Percentiles rank a stretch among this genome's conserved stretches.
phyloP scores from a whole-genome alignment of 1,284 basidiomycete genomes.

The Ustilago bromivora region DNA sequence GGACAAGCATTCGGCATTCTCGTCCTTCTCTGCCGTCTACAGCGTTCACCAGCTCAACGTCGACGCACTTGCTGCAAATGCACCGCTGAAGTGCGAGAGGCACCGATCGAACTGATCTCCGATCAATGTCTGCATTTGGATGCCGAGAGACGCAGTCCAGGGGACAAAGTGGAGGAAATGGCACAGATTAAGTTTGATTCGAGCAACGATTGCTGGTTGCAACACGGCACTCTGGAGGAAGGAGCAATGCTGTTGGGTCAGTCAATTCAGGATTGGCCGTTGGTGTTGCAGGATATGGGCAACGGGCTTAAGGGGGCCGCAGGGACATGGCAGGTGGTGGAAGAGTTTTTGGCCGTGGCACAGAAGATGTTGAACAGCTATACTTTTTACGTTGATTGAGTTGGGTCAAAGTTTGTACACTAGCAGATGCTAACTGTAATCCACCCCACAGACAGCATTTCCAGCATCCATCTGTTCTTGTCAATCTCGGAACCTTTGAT shows the following conservation, averaged over 20 bases:
- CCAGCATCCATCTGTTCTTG: neutral
- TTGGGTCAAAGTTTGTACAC: neutral
- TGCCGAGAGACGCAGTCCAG: constrained; percentile 28
- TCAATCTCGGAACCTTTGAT: neutral
- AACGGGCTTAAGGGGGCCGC: constrained; percentile 36
- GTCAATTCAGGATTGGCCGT: constrained; percentile 45
- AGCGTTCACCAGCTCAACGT: constrained; percentile 12
- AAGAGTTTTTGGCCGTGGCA: constrained; percentile 39
- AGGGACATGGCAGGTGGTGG: constrained; percentile 37
- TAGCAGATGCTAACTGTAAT: neutral
- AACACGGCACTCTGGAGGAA: constrained; percentile 42
- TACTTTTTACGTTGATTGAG: constrained; percentile 39
- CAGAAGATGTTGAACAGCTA: constrained; percentile 37
- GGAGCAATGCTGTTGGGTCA: constrained; percentile 42
- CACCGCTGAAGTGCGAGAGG: constrained; percentile 25
- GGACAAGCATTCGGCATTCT: constrained; percentile 43
- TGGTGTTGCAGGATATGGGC: constrained; percentile 52
- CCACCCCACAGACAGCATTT: neutral
- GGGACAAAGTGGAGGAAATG: constrained; percentile 6
- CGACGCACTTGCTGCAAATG: constrained; percentile 24
- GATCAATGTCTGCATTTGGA: constrained; percentile 46
- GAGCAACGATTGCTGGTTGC: constrained; percentile 40
- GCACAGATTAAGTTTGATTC: constrained; percentile 12
- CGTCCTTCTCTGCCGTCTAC: constrained; percentile 40
- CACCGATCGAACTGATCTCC: constrained; percentile 30